Percentiles rank a stretch among this genome's conserved stretches.
These are phyloP conservation scores for Spongispora temasekensis DNA, from an alignment of 1,284 basidiomycete genomes.

Conservation along the genomic window DNA sequence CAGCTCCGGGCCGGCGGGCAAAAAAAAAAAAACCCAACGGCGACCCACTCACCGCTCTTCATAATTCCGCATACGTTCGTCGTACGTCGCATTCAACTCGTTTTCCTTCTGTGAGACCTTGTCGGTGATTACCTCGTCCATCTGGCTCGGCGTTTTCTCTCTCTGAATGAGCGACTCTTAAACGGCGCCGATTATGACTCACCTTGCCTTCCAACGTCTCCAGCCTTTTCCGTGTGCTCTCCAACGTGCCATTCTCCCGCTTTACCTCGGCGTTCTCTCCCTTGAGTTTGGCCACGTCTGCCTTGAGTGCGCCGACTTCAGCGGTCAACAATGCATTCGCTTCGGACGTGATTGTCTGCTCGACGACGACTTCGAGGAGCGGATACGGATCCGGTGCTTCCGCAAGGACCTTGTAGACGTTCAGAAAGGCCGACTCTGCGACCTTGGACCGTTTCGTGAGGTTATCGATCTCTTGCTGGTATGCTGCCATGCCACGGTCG, in stretches of 20 bases:
- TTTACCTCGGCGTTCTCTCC: slow-evolving; percentile 82
- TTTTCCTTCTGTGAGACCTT: slow-evolving; percentile 89
- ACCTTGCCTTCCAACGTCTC: slow-evolving; percentile 87
- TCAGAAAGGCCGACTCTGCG: slow-evolving; percentile 92
- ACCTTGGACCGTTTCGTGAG: slow-evolving; percentile 90
- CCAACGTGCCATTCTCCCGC: slow-evolving; percentile 56
- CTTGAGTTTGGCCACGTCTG: slow-evolving; percentile 67
- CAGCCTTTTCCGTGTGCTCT: slow-evolving; percentile 66
- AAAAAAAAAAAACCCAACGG: not conserved
- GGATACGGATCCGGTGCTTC: slow-evolving; percentile 97
- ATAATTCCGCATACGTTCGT: slow-evolving; percentile 93
- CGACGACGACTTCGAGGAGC: slow-evolving; percentile 89
- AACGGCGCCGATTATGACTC: too few relatives aligned
- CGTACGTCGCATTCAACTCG: slow-evolving; percentile 94
- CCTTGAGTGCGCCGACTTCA: slow-evolving; percentile 75
- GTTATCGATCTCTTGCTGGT: slow-evolving; percentile 95
- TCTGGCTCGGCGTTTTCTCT: slow-evolving; percentile 48
- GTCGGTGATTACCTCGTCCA: slow-evolving; percentile 89
- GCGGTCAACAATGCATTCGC: slow-evolving; percentile 34
- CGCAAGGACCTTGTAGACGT: slow-evolving; percentile 90
- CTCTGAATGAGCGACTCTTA: too few relatives aligned
- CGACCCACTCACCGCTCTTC: slow-evolving; percentile 77
- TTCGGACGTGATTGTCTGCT: slow-evolving; percentile 84
- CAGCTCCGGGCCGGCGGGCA: not conserved
- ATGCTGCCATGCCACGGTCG: too few relatives aligned